Evolutionary conservation across 192 early-diverging fungal species (phyloP), one percentile per base, ranked within the genome.

Genomic region (Backusella morwellensis): DNA sequence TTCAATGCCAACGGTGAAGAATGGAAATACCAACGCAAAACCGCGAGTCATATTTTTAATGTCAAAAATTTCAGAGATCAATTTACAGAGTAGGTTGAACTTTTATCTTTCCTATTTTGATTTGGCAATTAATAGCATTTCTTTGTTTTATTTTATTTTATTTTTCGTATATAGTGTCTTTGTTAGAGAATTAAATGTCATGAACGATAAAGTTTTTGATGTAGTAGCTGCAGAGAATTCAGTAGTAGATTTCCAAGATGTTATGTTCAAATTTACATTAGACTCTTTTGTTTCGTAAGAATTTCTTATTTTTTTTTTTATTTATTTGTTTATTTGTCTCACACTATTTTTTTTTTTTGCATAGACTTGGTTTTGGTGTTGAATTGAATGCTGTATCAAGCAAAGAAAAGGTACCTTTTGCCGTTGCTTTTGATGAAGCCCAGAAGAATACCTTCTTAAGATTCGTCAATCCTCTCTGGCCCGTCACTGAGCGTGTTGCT

Each of bases 1-100:
- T 93, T 93, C 70, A 91, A 89, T 81, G 78, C 86, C 0, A 90
- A 93, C 79, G 92, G 92, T 15, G 74, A 80, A 66, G n/a, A 73
- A 1, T 93, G 92, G 91, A 80, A 79, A 29, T 74, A 70, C 4
- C 90, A 91, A 47, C 81, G 91, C 29, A 92, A 93, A 74, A 70
- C 81, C 23, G 79, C 79, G n/a, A 73, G 70, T 68, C 52, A 73
- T 32, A 80, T 80, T 6, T 80, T 80, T 41, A 80, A 80, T 34
- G 72, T 80, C 75, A 76, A 80, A 73, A 80, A 80, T 40, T 77
- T 80, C 23, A 77, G 79, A 40, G 75, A 80, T 77, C 68, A 71
- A 35, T 80, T 76, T 54, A 80, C 79, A 47, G 70, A 72, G 79
- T 80, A 77, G 66, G 79, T 44, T 17, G 0, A n/a, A 2, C 23